These are phyloP conservation scores for Clavispora asparagi DNA, from an alignment of 805 yeast genomes.

Conservation along the genomic window DNA sequence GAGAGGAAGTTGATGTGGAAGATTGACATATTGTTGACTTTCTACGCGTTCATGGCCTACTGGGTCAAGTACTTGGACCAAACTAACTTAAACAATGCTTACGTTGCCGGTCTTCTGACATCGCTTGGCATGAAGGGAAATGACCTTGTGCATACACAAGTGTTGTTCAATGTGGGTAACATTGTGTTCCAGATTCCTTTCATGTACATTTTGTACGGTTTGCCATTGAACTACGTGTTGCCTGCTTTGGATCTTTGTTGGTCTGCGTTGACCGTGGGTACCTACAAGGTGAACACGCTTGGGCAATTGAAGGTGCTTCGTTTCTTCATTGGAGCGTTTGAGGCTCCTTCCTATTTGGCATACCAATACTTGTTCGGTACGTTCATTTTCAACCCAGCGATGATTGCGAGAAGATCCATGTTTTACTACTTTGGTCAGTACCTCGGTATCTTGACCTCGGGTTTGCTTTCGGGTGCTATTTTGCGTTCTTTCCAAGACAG, in stretches of 20 bases:
- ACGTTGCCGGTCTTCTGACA: slow-evolving; percentile 21
- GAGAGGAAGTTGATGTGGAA: slow-evolving; percentile 27
- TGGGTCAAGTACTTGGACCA: slow-evolving; percentile 26
- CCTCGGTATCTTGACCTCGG: slow-evolving; percentile 25
- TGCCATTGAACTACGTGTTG: slow-evolving; percentile 18
- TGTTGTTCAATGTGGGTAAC: slow-evolving; percentile 19
- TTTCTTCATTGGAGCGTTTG: slow-evolving; percentile 22
- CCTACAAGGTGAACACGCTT: slow-evolving; percentile 14
- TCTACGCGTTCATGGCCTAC: slow-evolving; percentile 27
- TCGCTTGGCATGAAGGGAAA: slow-evolving; percentile 23
- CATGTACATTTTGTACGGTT: slow-evolving; percentile 19
- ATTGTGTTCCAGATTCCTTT: slow-evolving; percentile 23
- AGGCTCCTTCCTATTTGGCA: slow-evolving; percentile 23
- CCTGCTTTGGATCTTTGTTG: slow-evolving; percentile 18
- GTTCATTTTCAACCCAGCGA: slow-evolving; percentile 19
- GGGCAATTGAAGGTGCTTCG: slow-evolving; percentile 21
- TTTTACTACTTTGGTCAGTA: slow-evolving; percentile 25
- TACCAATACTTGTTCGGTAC: slow-evolving; percentile 23
- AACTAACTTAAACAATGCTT: slow-evolving; percentile 22
- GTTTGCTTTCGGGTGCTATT: slow-evolving; percentile 21
- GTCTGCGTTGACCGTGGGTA: slow-evolving; percentile 19
- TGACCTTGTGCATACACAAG: slow-evolving; percentile 25
- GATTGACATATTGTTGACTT: slow-evolving; percentile 22
- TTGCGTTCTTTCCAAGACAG: slow-evolving; percentile 8
- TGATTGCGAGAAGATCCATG: slow-evolving; percentile 22